Percentiles rank a stretch among this genome's conserved stretches.
Evolutionary conservation across 192 early-diverging fungal genomes (phyloP).

Genomic region (Spinellus fusiger): DNA sequence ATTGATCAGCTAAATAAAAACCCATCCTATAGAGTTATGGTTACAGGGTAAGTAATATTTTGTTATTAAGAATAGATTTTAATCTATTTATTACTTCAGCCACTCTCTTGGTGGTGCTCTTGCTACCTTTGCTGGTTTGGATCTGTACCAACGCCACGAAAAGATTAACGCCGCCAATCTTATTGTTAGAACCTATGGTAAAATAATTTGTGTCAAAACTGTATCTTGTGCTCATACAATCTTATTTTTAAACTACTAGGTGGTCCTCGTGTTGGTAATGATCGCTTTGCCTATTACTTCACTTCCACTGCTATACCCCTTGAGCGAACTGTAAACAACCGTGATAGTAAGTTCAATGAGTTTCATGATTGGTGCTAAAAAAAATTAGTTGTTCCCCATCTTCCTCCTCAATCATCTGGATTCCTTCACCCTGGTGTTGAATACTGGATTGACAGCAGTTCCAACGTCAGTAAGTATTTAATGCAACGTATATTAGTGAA

Average conservation of each 20-base stretch:
- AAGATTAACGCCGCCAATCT: constrained; percentile 10
- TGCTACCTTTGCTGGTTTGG: constrained; percentile 19
- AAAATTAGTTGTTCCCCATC: constrained; percentile 14
- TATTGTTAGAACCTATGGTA: constrained; percentile 19
- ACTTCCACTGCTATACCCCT: constrained; percentile 1
- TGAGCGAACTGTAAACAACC: constrained; percentile 1
- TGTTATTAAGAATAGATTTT: not conserved
- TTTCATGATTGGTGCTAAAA: not conserved
- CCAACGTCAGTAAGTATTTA: constrained; percentile 8
- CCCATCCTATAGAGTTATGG: constrained; percentile 10
- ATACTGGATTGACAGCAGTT: constrained; percentile 13
- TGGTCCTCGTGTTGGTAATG: constrained; percentile 11
- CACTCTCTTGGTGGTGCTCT: constrained; percentile 29
- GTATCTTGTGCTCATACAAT: not conserved
- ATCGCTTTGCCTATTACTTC: constrained; percentile 5
- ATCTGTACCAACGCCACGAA: constrained; percentile 17
- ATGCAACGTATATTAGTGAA: not conserved
- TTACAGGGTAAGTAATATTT: constrained; percentile 17
- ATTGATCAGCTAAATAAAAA: not conserved
- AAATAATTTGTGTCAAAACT: not conserved
- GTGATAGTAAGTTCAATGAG: constrained; percentile 1
- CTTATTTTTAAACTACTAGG: not conserved
- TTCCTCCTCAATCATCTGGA: constrained; percentile 13
- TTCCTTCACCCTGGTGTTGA: constrained; percentile 24
- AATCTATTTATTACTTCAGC: not conserved